Evolutionary conservation across 441 rosid genomes (phyloP).

Genomic region (Kokia cookei): DNA sequence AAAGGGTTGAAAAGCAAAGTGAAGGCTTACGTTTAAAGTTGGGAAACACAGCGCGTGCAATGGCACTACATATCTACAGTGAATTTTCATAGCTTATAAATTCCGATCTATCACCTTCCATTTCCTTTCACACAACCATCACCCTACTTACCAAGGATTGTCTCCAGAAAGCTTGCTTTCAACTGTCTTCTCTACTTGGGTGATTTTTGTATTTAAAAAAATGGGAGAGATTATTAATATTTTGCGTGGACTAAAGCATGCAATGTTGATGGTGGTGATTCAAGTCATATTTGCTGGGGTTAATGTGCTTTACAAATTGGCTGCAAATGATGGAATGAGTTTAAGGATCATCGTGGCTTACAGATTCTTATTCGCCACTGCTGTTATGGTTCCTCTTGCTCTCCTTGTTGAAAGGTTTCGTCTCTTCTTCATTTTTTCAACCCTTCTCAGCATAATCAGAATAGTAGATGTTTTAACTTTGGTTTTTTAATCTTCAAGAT

Average conservation of each 20-base stretch:
- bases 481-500: too few relatives aligned
- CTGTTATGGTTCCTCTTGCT: slow-evolving; percentile 27
- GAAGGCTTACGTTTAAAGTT: background rate
- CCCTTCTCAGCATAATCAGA: background rate
- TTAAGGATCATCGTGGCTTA: slow-evolving; percentile 20
- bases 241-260: slow-evolving; percentile 15
- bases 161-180: background rate
- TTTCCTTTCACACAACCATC: background rate
- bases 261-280: slow-evolving; percentile 21
- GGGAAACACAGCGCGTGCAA: background rate
- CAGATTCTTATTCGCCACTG: slow-evolving; percentile 24
- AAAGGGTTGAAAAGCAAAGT: background rate
- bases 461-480: background rate
- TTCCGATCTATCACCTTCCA: background rate
- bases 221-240: background rate
- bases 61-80: background rate
- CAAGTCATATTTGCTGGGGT: slow-evolving; percentile 21
- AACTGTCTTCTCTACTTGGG: background rate
- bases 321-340: slow-evolving; percentile 21
- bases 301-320: slow-evolving; percentile 24
- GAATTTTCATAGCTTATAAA: background rate
- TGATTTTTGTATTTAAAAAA: background rate
- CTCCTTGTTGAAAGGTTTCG: slow-evolving; percentile 15
- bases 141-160: background rate
- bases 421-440: background rate